A percentile compares a stretch with the other conserved stretches of the same genome.
Conservation (phyloP, 768 basidiomycete species). For the Rhizopogon rudus region DNA sequence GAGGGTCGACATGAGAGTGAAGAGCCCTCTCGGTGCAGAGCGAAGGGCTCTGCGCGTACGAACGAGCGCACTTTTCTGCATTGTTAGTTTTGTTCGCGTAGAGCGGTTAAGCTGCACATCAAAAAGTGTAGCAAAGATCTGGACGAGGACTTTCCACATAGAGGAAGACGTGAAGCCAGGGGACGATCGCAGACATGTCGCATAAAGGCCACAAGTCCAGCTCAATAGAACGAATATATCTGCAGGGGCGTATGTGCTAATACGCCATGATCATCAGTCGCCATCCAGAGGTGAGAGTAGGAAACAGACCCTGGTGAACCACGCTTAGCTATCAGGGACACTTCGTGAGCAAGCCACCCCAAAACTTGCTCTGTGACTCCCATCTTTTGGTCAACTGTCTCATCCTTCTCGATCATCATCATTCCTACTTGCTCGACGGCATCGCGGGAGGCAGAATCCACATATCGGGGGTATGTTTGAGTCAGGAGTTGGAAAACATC, state of each 20-base stretch:
- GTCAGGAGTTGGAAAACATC: constrained; percentile 74
- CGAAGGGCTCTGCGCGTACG: constrained; percentile 64
- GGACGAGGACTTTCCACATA: constrained; percentile 48
- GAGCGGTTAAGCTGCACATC: constrained; percentile 53
- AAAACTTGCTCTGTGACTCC: constrained; percentile 68
- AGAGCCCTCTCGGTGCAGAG: constrained; percentile 49
- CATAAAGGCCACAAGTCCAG: constrained; percentile 66
- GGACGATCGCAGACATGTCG: constrained; percentile 41
- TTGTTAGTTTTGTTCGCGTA: constrained; percentile 46
- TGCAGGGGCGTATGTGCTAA: constrained; percentile 50
- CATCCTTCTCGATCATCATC: constrained; percentile 61
- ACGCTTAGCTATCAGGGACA: constrained; percentile 49
- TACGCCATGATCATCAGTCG: not conserved
- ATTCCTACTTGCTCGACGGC: constrained; percentile 67
- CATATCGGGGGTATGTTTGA: constrained; percentile 74
- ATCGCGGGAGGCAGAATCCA: constrained; percentile 63
- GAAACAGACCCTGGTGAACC: constrained; percentile 49
- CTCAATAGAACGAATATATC: constrained; percentile 65
- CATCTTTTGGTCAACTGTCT: constrained; percentile 43
- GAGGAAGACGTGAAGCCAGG: constrained; percentile 41
- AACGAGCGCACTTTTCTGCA: constrained; percentile 58
- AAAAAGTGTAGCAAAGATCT: constrained; percentile 54
- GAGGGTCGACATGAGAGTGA: constrained; percentile 47
- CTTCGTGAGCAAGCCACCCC: constrained; percentile 72
- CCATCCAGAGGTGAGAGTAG: not conserved